Evolutionary conservation across 768 basidiomycete species (phyloP), one percentile per base, ranked within the genome.

Genomic region (Collybia sp.): DNA sequence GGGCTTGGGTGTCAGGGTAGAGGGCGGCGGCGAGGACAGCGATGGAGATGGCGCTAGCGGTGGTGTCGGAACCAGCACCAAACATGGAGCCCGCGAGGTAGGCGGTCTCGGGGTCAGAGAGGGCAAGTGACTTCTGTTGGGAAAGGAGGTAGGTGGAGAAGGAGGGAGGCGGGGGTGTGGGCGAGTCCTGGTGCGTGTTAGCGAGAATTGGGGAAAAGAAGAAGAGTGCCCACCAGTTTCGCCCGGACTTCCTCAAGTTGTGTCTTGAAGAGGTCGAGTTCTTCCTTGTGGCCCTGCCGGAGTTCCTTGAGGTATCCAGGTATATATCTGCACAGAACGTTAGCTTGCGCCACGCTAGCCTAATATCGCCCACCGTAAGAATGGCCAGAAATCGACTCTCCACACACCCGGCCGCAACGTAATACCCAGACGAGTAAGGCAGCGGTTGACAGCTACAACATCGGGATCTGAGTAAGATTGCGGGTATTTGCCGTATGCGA

Each of bases 1-100:
- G 56, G 3, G 48, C 55, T 42, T 83, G 80, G 0, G 79, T 69
- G 15, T 73, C 69, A 2, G 80, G 80, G 48, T 76, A 73, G 46
- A 69, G 69, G 0, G 77, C 77, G 1, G 81, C 71, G 13, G 82
- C 80, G 67, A 83, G 71, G n/a, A 83, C 60, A 1, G 68, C 56
- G 34, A 80, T 64, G 52, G 74, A 76, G 48, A 83, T 77, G 0
- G 75, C 80, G 10, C 78, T 73, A 3, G 80, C 77, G 8, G 79
- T 83, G 53, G 82, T 84, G 51, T 83, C 83, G 0, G 78, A 74
- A 12, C 83, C 83, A 30, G 82, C 82, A 18, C 83, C 83, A 48
- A 81, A 85, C 61, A 85, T 76, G 33, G 73, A 71, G 0, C 83
- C 83, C 0, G 77, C 76, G 18, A 85, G 72, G 56, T 84, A 85